Base-by-base conservation (phyloP, 208 protist genomes). In the Eutreptiella sp. region DNA sequence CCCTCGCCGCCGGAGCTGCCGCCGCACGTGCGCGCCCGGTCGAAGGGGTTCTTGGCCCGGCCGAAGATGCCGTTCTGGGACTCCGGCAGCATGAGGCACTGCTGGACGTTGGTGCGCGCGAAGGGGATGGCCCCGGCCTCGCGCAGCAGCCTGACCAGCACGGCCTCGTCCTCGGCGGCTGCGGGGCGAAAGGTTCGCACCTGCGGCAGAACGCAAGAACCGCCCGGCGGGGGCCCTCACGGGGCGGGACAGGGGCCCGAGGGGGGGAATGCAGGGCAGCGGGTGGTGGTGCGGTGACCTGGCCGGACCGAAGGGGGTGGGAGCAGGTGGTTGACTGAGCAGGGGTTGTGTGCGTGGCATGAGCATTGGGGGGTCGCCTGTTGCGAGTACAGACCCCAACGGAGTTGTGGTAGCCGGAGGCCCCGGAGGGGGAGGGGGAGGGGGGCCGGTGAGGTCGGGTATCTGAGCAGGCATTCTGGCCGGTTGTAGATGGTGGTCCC, bases 1-100 rank as follows among this genome's bases (percentile, higher is more conserved):
- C 33, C 59, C 29, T 65, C 59, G 47, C 59, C 59, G 23, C 59
- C 59, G n/a, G 27, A 58, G 27, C 26, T 39, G 35, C 59, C 59
- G 33, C 59, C 59, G 7, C 46, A n/a, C 4, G 16, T 48, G 11
- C n/a, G 38, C n/a, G 11, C 2, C 3, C 26, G 26, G 55, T 61
- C 28, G 4, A 4, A 4, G 21, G 55, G 55, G 42, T 62, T 36
- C 7, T 38, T 7, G 27, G 55, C 39, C 24, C 39, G 38, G 4
- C 55, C 55, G 32, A 52, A 42, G 24, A 62, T 31, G 21, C 24
- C 3, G 39, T 48, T 52, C 24, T 28, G n/a, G 14, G 46, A 47
- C 48, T 59, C 16, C 21, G 42, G 23, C 31, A 11, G 38, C 23
- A 50, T 16, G 29, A 67, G 45, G n/a, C n/a, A 21, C 53, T 57